Conservation (phyloP, 129 eudicot species). For the Rutidosis leptorrhynchoides region DNA sequence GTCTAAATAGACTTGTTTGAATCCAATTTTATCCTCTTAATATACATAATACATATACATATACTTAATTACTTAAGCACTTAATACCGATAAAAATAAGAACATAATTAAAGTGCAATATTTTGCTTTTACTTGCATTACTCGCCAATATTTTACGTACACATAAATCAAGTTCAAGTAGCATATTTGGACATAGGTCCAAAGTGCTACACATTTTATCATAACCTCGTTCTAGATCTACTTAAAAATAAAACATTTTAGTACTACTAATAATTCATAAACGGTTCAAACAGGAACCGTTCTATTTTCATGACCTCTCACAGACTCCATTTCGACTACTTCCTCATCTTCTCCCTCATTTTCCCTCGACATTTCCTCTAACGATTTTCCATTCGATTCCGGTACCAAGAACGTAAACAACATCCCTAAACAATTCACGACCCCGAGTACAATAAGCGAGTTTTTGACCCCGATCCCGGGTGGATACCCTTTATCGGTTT, state of each 20-base stretch:
- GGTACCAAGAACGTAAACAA: conserved; percentile 69
- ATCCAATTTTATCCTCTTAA: no score
- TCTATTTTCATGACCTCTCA: conserved; percentile 31
- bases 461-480: conserved; percentile 60
- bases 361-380: conserved; percentile 57
- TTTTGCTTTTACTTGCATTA: conserved; percentile 3
- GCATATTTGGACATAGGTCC: neutral
- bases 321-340: conserved; percentile 19
- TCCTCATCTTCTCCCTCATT: conserved; percentile 43
- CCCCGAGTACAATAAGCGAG: conserved; percentile 60
- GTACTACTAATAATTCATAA: neutral
- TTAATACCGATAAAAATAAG: neutral
- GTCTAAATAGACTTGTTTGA: no score
- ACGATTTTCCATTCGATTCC: conserved; percentile 57
- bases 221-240: conserved; percentile 1
- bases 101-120: neutral
- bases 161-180: conserved; percentile 9
- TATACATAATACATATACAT: no score
- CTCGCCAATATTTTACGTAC: conserved; percentile 4
- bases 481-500: conserved; percentile 61
- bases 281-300: conserved; percentile 40
- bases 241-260: neutral
- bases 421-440: conserved; percentile 48
- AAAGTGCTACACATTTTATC: neutral
- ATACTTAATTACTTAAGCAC: neutral